phyloP scores from a whole-genome alignment of 495 filamentous ascomycete genomes.

The Daldinia vernicosa region DNA sequence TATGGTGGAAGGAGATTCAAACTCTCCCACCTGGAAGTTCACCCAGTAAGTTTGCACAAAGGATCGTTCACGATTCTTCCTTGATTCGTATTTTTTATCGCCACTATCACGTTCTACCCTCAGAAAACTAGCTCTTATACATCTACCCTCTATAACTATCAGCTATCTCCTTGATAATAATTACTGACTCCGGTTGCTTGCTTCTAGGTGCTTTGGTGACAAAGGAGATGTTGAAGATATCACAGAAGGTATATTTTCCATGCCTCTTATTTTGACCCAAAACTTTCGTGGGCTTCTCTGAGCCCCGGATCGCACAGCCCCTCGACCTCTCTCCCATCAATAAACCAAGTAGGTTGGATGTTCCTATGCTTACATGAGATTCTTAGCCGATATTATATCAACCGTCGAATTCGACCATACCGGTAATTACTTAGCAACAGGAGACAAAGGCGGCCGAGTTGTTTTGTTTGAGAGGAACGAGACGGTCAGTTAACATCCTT shows the following conservation, averaged over 20 bases:
- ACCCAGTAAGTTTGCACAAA: constrained; percentile 84
- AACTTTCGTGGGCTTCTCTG: constrained; percentile 4
- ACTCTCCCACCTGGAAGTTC: constrained; percentile 98
- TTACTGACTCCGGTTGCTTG: constrained; percentile 28
- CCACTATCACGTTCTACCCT: neutral
- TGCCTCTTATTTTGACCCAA: constrained; percentile 4
- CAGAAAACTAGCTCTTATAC: neutral
- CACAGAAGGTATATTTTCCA: constrained; percentile 81
- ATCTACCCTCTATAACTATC: neutral
- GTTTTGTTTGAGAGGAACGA: constrained; percentile 98
- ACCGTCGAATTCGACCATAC: constrained; percentile 99
- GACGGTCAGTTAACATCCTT: constrained; percentile 70
- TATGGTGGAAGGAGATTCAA: constrained; percentile 97
- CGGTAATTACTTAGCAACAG: constrained; percentile 96
- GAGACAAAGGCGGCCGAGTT: constrained; percentile 96
- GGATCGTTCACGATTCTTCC: constrained; percentile 3
- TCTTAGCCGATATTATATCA: constrained; percentile 94
- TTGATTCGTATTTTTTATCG: neutral
- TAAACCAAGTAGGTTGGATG: neutral
- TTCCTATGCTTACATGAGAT: constrained; percentile 41
- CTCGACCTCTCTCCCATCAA: constrained; percentile 12
- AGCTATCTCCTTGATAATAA: constrained; percentile 9
- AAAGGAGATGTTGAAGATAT: constrained; percentile 99
- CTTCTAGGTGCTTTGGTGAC: constrained; percentile 92
- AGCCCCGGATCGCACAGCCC: neutral